Evolutionary conservation across 2,329 filamentous ascomycete species (phyloP).

Genomic region (Sclerotinia spermophila): DNA sequence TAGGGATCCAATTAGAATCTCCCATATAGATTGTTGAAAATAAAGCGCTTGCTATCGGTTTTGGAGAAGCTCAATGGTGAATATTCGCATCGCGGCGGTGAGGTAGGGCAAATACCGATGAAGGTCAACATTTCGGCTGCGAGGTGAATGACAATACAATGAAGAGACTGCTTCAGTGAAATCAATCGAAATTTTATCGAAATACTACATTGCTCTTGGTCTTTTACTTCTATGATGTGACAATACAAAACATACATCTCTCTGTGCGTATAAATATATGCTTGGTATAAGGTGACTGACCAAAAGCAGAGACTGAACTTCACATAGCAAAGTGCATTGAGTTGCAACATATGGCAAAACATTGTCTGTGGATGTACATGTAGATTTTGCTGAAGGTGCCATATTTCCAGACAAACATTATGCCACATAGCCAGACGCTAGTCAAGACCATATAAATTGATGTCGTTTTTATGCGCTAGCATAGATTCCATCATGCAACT

Average conservation of each 20-base stretch:
- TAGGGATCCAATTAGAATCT: background rate
- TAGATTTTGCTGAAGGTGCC: background rate
- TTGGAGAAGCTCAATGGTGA: background rate
- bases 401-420: background rate
- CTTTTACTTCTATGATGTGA: background rate
- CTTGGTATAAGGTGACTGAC: background rate
- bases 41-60: background rate
- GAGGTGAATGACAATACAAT: background rate
- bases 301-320: background rate
- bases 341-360: background rate
- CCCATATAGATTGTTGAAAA: background rate
- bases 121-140: background rate
- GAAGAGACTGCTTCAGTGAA: background rate
- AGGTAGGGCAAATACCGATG: background rate
- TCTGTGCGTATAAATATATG: background rate
- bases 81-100: background rate
- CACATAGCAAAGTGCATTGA: background rate
- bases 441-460: background rate
- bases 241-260: too few relatives aligned
- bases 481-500: background rate
- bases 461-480: background rate
- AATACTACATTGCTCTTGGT: background rate
- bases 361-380: background rate
- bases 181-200: background rate
- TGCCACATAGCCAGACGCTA: background rate